Percentiles rank a stretch among this genome's conserved stretches.
Conservation (phyloP, 306 rosid species). For the Albizia julibrissin region DNA sequence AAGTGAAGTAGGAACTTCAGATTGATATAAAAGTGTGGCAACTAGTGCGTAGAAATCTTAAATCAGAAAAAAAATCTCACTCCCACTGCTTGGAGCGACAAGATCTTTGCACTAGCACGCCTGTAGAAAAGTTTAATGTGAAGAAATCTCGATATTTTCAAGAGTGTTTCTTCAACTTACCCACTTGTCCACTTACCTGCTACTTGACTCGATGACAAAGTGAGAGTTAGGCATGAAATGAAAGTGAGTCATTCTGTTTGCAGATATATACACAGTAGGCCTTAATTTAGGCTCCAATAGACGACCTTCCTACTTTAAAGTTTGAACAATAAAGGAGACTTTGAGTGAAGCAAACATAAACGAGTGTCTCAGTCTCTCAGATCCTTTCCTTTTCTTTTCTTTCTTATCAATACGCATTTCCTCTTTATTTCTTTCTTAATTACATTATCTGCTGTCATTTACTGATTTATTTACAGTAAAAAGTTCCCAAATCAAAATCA, state of each 20-base stretch:
- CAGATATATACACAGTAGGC: too few species aligned
- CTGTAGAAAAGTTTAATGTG: not conserved
- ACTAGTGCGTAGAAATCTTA: not conserved
- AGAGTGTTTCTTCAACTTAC: not conserved
- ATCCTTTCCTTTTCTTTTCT: too few species aligned
- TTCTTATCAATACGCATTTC: not conserved
- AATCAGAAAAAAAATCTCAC: slow-evolving; percentile 15
- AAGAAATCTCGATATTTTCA: not conserved
- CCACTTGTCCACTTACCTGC: not conserved
- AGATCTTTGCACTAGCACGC: not conserved
- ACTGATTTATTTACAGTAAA: not conserved
- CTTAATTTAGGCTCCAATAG: slow-evolving; percentile 4
- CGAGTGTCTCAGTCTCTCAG: not conserved
- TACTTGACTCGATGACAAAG: not conserved
- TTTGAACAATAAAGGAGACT: not conserved
- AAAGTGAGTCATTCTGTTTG: not conserved
- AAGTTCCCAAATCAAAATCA: not conserved
- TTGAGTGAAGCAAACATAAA: not conserved
- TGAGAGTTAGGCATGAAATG: not conserved
- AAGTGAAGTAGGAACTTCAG: not conserved
- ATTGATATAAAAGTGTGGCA: too few species aligned
- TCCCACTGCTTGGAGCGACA: not conserved
- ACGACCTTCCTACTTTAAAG: not conserved
- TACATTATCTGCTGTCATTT: not conserved
- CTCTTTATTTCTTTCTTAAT: not conserved